Percentiles rank a stretch among this genome's conserved stretches.
These are phyloP conservation scores for Chalciporus pseudorubinellus DNA, from an alignment of 768 basidiomycete species.

Conservation along the genomic window DNA sequence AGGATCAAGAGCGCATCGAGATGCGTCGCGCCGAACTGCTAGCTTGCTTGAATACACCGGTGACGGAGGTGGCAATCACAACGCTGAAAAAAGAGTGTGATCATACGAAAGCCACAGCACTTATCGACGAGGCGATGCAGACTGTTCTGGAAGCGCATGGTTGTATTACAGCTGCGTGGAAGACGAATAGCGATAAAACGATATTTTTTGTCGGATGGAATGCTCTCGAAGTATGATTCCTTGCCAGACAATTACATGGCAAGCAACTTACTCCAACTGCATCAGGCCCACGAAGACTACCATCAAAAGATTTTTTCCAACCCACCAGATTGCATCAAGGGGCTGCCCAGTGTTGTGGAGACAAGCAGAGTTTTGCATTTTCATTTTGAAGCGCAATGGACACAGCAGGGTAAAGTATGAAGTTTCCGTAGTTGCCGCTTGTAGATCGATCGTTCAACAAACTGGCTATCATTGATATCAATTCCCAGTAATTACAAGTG, in stretches of 20 bases:
- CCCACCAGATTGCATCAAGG: conserved; percentile 2
- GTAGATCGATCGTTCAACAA: no score
- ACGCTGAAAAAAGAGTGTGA: not conserved
- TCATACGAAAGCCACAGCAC: not conserved
- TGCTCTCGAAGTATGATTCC: not conserved
- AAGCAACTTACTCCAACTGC: not conserved
- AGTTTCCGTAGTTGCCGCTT: no score
- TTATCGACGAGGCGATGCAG: conserved; percentile 3
- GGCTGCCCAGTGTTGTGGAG: not conserved
- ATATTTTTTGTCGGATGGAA: conserved; percentile 1
- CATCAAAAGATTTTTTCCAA: not conserved
- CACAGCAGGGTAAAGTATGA: no score
- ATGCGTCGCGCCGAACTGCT: not conserved
- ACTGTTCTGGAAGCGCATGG: not conserved
- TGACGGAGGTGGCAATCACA: not conserved
- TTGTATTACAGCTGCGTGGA: not conserved
- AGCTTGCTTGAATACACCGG: conserved; percentile 2
- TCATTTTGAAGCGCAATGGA: not conserved
- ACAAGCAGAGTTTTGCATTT: not conserved
- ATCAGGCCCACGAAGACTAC: not conserved
- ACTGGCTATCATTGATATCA: no score
- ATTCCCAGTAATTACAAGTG: no score
- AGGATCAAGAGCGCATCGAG: not conserved
- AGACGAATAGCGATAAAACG: not conserved
- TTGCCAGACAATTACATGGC: not conserved